Conservation (phyloP, 2,329 filamentous ascomycete species). For the Ophiostoma triangulosporum region DNA sequence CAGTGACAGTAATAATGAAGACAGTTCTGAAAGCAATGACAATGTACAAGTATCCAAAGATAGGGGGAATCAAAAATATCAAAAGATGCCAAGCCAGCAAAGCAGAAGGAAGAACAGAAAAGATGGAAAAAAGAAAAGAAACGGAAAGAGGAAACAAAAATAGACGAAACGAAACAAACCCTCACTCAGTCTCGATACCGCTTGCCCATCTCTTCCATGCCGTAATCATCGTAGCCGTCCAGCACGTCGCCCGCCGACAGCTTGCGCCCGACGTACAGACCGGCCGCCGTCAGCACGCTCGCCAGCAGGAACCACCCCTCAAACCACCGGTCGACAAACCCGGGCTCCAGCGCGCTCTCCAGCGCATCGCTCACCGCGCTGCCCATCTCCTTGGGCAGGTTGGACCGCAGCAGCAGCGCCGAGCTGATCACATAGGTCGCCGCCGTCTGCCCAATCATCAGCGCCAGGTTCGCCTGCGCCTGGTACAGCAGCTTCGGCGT, state of each 20-base stretch:
- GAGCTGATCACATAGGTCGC: constrained; percentile 78
- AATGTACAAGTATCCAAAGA: no score
- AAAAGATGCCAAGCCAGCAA: not conserved
- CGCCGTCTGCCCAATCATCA: constrained; percentile 66
- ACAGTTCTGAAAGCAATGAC: no score
- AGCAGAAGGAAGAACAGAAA: not conserved
- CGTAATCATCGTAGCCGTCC: constrained; percentile 42
- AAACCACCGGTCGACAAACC: constrained; percentile 72
- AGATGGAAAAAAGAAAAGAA: not conserved
- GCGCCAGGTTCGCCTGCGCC: constrained; percentile 63
- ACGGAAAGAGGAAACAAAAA: not conserved
- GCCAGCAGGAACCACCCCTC: constrained; percentile 72
- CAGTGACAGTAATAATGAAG: no score
- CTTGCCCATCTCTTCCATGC: constrained; percentile 61
- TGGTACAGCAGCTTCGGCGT: constrained; percentile 58
- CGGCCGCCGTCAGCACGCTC: constrained; percentile 50
- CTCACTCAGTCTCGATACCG: constrained; percentile 47
- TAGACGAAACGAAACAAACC: not conserved
- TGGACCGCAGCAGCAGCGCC: constrained; percentile 62
- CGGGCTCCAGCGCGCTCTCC: constrained; percentile 58
- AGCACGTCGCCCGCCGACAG: constrained; percentile 27
- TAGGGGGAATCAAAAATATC: not conserved
- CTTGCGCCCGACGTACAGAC: constrained; percentile 58
- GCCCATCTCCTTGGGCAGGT: constrained; percentile 64
- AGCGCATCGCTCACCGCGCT: constrained; percentile 65